Conservation (phyloP, 2,329 filamentous ascomycete genomes). For the Ophiosphaerella narmari region DNA sequence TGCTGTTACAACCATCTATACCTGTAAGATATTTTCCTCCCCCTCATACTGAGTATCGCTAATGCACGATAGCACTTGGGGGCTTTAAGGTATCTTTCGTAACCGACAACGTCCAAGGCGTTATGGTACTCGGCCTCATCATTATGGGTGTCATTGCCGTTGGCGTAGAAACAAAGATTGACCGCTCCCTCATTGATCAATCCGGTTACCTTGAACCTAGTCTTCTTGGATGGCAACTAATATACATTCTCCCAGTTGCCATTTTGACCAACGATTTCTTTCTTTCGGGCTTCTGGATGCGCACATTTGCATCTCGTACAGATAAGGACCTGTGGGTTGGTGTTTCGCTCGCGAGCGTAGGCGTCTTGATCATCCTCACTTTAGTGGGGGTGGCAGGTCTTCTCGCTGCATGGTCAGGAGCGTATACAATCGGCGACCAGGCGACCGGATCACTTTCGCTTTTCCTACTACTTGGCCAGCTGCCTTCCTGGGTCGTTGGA, state of each 20-base stretch:
- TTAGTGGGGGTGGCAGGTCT: conserved; percentile 75
- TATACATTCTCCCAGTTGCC: conserved; percentile 83
- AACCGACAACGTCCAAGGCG: conserved; percentile 80
- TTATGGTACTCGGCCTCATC: conserved; percentile 76
- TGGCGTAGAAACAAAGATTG: conserved; percentile 73
- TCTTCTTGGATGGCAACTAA: conserved; percentile 79
- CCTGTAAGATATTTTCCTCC: conserved; percentile 59
- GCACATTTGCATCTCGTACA: conserved; percentile 78
- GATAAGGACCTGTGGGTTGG: conserved; percentile 80
- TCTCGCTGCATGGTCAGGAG: conserved; percentile 78
- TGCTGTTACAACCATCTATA: conserved; percentile 79
- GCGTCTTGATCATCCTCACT: conserved; percentile 69
- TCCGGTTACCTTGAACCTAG: conserved; percentile 71
- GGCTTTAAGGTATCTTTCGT: conserved; percentile 85
- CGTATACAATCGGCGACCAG: conserved; percentile 66
- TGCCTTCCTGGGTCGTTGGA: conserved; percentile 81
- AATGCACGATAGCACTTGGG: conserved; percentile 64
- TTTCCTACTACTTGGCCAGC: conserved; percentile 72
- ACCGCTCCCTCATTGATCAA: conserved; percentile 67
- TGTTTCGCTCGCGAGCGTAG: conserved; percentile 67
- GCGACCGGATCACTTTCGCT: conserved; percentile 71
- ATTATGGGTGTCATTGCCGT: conserved; percentile 78
- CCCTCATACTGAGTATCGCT: conserved; percentile 8
- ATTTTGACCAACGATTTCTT: conserved; percentile 87
- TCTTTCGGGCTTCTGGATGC: conserved; percentile 81